Base-by-base conservation (phyloP, 768 basidiomycete genomes). In the Phaffia australis region DNA sequence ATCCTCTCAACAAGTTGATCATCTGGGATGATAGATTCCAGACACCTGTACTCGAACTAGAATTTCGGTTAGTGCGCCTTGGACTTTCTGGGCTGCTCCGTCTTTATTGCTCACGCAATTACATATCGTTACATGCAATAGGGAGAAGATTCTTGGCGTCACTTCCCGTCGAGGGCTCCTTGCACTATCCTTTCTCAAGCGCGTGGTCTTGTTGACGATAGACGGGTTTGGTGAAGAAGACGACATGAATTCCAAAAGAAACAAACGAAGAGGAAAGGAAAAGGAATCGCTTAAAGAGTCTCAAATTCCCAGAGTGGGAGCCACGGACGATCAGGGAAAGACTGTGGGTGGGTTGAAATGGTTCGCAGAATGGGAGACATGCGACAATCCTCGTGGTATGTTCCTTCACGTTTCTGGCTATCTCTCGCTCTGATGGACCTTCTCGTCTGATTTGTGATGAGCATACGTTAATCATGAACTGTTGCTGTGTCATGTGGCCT, bases 1-100 rank as follows among this genome's bases (percentile, higher is more conserved):
- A 74, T 60, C 68, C 76, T n/a, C 76, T 76, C 1, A 77, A 77
- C 72, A 77, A 77, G 64, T 73, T 72, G 7, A 69, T 77, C 23
- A 65, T 77, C 3, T 76, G 71, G 56, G 71, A 77, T 68, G 76
- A 77, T 65, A 68, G 66, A 27, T 46, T 48, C 15, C 65, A 60
- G 5, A 55, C 64, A 5, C 46, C 68, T 25, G 64, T 65, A 4
- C 35, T 64, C 16, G 67, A 69, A 48, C 63, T 69, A 19, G 67
- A 69, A 46, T 69, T 69, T 18, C 25, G 63, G 67, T 63, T 7
- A 56, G 63, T 42, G 4, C 32, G 11, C 18, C 29, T 32, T 30
- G 57, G 11, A n/a, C 56, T 30, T 25, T 35, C 57, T 27, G 35
- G 6, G 11, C 15, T 23, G 23, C 30, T 46, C 23, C 21, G 47